A percentile compares a stretch with the other conserved stretches of the same genome.
Conservation (phyloP, 495 filamentous ascomycete genomes). For the Penicillium paxilli region DNA sequence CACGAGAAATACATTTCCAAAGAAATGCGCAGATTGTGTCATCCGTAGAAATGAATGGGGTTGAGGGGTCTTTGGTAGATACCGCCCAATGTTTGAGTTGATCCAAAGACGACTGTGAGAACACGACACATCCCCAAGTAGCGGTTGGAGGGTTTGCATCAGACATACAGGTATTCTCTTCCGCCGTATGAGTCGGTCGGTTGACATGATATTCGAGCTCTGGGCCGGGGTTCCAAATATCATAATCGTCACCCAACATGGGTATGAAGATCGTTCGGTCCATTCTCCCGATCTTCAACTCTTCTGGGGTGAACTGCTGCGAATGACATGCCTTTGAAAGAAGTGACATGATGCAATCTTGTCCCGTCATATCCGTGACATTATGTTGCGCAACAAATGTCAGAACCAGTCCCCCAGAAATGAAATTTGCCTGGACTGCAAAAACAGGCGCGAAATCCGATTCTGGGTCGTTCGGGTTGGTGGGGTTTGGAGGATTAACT, state of each 20-base stretch:
- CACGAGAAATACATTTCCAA: constrained; percentile 50
- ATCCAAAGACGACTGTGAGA: constrained; percentile 21
- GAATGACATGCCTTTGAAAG: constrained; percentile 55
- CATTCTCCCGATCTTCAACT: constrained; percentile 47
- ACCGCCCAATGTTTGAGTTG: constrained; percentile 43
- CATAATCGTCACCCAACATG: constrained; percentile 26
- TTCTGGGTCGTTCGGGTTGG: constrained; percentile 3
- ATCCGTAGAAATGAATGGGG: constrained; percentile 48
- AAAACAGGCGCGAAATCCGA: constrained; percentile 43
- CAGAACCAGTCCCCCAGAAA: constrained; percentile 49
- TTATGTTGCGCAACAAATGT: constrained; percentile 50
- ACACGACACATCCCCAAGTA: constrained; percentile 8
- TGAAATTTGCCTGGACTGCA: constrained; percentile 52
- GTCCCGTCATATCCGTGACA: constrained; percentile 55
- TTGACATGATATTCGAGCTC: constrained; percentile 36
- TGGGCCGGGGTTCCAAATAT: constrained; percentile 27
- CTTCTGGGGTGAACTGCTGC: constrained; percentile 43
- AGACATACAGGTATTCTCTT: neutral
- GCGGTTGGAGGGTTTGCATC: neutral
- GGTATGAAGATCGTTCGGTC: constrained; percentile 41
- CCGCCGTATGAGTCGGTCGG: constrained; percentile 20
- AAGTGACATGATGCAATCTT: constrained; percentile 48
- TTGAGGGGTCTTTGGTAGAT: constrained; percentile 18
- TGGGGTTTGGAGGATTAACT: constrained; percentile 22
- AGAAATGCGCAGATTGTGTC: constrained; percentile 55